phyloP scores from a whole-genome alignment of 2,329 filamentous ascomycete genomes.

The Hypoxylon sp. region DNA sequence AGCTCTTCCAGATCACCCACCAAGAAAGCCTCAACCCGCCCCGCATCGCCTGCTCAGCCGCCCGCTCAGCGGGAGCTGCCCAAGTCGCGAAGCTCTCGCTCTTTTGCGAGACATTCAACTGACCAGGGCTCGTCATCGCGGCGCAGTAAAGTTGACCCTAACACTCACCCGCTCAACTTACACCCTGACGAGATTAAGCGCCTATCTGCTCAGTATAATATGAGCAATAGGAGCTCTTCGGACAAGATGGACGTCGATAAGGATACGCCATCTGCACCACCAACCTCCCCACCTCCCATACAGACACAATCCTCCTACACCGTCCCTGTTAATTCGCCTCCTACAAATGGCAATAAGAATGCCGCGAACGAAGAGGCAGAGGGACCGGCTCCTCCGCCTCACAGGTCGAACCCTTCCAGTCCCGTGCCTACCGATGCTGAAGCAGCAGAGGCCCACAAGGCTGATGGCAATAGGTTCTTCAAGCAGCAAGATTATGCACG shows the following conservation, averaged over 20 bases:
- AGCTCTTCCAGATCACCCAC: constrained; percentile 41
- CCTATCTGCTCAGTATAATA: constrained; percentile 73
- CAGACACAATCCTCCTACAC: constrained; percentile 56
- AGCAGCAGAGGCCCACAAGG: constrained; percentile 92
- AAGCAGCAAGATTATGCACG: constrained; percentile 91
- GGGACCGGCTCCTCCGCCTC: constrained; percentile 77
- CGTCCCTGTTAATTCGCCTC: constrained; percentile 62
- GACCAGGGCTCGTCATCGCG: constrained; percentile 59
- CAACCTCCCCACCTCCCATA: constrained; percentile 66
- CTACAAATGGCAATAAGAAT: constrained; percentile 60
- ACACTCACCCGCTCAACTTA: constrained; percentile 90
- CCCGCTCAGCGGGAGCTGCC: constrained; percentile 49
- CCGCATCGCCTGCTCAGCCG: constrained; percentile 49
- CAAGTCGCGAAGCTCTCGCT: constrained; percentile 59
- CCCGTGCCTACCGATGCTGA: constrained; percentile 69
- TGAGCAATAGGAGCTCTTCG: constrained; percentile 69
- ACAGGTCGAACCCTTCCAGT: constrained; percentile 73
- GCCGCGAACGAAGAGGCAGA: constrained; percentile 56
- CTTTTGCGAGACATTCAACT: constrained; percentile 62
- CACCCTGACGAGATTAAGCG: constrained; percentile 89
- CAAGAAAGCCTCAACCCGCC: constrained; percentile 47
- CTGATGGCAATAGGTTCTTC: constrained; percentile 95
- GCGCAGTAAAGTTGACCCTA: constrained; percentile 70
- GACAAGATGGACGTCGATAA: constrained; percentile 79
- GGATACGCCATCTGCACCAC: constrained; percentile 62